Percentiles rank a stretch among this genome's conserved stretches.
Evolutionary conservation across 805 yeast genomes (phyloP).

Genomic region (Kuraishia capsulata): DNA sequence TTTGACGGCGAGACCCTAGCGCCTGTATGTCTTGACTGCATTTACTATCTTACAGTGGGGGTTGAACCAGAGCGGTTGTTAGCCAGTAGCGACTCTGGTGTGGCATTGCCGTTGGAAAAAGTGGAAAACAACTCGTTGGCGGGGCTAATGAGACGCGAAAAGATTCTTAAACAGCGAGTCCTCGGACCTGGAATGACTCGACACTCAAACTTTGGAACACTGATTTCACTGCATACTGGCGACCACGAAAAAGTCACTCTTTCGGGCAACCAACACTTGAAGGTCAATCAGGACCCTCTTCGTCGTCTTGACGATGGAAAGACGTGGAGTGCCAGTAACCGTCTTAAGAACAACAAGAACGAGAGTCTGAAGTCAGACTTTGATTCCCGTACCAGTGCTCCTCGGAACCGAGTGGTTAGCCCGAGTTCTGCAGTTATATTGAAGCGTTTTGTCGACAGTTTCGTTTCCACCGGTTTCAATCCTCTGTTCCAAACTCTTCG

Average conservation of each 20-base stretch:
- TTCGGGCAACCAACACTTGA: conserved; percentile 53
- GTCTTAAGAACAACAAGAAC: conserved; percentile 7
- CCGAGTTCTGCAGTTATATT: conserved; percentile 22
- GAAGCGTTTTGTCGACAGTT: conserved; percentile 40
- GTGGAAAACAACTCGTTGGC: conserved; percentile 18
- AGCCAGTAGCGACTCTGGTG: background rate
- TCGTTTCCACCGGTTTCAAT: conserved; percentile 70
- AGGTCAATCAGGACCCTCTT: conserved; percentile 33
- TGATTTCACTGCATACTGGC: conserved; percentile 60
- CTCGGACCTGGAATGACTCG: conserved; percentile 32
- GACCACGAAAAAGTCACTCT: conserved; percentile 53
- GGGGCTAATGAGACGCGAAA: conserved; percentile 55
- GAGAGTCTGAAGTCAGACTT: conserved; percentile 19
- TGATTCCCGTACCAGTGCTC: conserved; percentile 14
- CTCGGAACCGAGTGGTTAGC: conserved; percentile 19
- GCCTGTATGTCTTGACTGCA: conserved; percentile 56
- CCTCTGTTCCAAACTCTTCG: conserved; percentile 48
- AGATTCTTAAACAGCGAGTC: conserved; percentile 29
- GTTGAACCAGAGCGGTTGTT: conserved; percentile 30
- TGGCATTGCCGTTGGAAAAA: too few relatives aligned
- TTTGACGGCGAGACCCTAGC: conserved; percentile 56
- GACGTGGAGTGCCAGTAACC: conserved; percentile 38
- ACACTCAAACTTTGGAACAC: conserved; percentile 87
- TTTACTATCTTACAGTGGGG: conserved; percentile 55
- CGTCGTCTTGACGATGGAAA: conserved; percentile 59